A percentile compares a stretch with the other conserved stretches of the same genome.
Evolutionary conservation across 2,329 filamentous ascomycete genomes (phyloP).

Genomic region (Trichophyton rubrum): DNA sequence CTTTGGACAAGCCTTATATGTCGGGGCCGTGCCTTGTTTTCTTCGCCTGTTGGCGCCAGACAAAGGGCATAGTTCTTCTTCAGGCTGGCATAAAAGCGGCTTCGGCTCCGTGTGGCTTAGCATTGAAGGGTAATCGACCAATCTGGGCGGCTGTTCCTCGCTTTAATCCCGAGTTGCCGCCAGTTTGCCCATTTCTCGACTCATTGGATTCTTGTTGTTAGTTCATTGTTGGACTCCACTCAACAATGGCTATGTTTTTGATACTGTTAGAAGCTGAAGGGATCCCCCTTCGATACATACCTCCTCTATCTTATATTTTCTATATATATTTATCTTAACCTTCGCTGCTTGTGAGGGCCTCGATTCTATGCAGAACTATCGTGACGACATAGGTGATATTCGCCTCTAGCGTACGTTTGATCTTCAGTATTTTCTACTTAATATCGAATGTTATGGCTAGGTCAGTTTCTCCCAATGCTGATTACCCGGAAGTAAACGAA

Average conservation of each 20-base stretch:
- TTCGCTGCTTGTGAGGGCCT: neutral
- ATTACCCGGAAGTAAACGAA: constrained; percentile 10
- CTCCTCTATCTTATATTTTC: neutral
- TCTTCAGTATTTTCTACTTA: neutral
- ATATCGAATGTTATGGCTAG: neutral
- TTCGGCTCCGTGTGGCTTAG: neutral
- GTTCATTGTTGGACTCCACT: neutral
- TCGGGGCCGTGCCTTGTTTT: neutral
- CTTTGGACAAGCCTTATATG: neutral
- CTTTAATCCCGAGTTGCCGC: neutral
- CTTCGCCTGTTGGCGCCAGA: neutral
- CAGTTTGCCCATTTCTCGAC: neutral
- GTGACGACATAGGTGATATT: neutral
- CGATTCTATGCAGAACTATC: neutral
- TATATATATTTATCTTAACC: neutral
- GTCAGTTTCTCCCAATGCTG: neutral
- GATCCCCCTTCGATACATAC: neutral
- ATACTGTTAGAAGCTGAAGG: neutral
- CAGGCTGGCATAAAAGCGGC: neutral
- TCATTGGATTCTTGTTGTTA: neutral
- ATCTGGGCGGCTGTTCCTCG: neutral
- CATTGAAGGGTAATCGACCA: neutral
- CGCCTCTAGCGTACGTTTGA: neutral
- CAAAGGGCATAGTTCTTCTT: neutral
- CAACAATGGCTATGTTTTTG: neutral